Conservation (phyloP, 306 rosid species). For the Hylodesmum podocarpum region DNA sequence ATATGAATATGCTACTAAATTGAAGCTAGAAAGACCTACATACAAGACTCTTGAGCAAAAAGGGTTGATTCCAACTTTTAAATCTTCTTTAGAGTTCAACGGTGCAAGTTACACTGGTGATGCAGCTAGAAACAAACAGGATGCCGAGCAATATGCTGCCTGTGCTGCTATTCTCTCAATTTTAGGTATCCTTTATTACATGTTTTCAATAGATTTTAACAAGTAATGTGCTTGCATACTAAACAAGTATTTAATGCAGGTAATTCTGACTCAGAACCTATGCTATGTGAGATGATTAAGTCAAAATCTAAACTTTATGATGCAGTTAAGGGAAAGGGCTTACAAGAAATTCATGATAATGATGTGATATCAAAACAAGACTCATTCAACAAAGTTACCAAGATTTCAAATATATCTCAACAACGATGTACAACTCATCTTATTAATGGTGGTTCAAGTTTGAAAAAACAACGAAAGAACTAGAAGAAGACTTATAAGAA, state of each 20-base stretch:
- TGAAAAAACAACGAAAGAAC: slow-evolving; percentile 45
- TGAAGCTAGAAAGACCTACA: slow-evolving; percentile 35
- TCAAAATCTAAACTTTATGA: slow-evolving; percentile 37
- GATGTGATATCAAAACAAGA: slow-evolving; percentile 19
- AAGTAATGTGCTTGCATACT: neutral
- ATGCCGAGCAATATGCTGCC: slow-evolving; percentile 67
- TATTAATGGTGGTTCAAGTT: slow-evolving; percentile 10
- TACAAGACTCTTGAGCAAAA: slow-evolving; percentile 32
- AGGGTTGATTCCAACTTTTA: slow-evolving; percentile 38
- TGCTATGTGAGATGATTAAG: slow-evolving; percentile 38
- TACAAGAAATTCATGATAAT: neutral
- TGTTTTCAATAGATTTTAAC: neutral
- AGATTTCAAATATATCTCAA: slow-evolving; percentile 29
- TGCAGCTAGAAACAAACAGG: slow-evolving; percentile 45
- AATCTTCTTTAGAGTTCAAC: slow-evolving; percentile 47
- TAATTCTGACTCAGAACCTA: slow-evolving; percentile 24
- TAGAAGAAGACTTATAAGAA: slow-evolving; percentile 44
- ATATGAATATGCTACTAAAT: slow-evolving; percentile 54
- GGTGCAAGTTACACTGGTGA: slow-evolving; percentile 42
- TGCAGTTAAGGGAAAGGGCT: slow-evolving; percentile 4
- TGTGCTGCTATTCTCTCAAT: slow-evolving; percentile 49
- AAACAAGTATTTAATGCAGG: slow-evolving; percentile 29
- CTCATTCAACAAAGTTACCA: neutral
- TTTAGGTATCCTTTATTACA: slow-evolving; percentile 37
- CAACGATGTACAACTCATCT: slow-evolving; percentile 17